A percentile compares a stretch with the other conserved stretches of the same genome.
Evolutionary conservation across 805 yeast genomes (phyloP).

Genomic region (Zygoascus ofunaensis): DNA sequence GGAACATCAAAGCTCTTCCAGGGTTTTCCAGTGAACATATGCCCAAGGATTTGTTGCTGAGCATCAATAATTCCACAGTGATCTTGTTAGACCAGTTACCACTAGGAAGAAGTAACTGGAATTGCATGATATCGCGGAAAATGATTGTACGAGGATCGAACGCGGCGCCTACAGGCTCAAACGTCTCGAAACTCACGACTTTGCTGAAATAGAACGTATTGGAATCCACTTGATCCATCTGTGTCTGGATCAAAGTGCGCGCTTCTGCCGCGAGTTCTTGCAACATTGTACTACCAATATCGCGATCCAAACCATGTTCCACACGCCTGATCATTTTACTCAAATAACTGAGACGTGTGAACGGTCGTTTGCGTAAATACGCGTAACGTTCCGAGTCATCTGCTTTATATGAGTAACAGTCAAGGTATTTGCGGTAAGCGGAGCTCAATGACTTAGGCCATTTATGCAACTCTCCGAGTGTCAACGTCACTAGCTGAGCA

Average conservation of each 20-base stretch:
- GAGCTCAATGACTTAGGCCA: not conserved
- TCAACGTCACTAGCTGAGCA: not conserved
- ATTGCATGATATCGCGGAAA: slow-evolving; percentile 10
- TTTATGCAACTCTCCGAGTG: not conserved
- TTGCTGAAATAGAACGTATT: slow-evolving; percentile 12
- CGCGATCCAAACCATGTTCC: slow-evolving; percentile 2
- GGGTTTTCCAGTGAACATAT: slow-evolving; percentile 18
- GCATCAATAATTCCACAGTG: slow-evolving; percentile 13
- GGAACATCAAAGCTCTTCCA: slow-evolving; percentile 18
- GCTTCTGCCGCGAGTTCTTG: slow-evolving; percentile 7
- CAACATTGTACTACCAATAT: slow-evolving; percentile 1
- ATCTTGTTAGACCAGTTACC: slow-evolving; percentile 3
- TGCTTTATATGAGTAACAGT: slow-evolving; percentile 9
- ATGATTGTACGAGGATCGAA: slow-evolving; percentile 12
- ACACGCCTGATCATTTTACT: slow-evolving; percentile 7
- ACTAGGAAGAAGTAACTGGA: slow-evolving; percentile 12
- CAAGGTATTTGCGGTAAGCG: slow-evolving; percentile 7
- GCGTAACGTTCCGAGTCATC: slow-evolving; percentile 12
- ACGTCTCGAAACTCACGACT: slow-evolving; percentile 13
- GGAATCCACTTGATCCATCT: slow-evolving; percentile 11
- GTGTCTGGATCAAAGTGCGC: slow-evolving; percentile 6
- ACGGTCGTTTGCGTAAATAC: slow-evolving; percentile 12
- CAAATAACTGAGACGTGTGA: slow-evolving; percentile 11
- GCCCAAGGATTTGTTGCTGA: slow-evolving; percentile 9
- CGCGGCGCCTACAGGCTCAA: slow-evolving; percentile 13